phyloP scores from a whole-genome alignment of 805 yeast species.

The Monosporozyma solicola region DNA sequence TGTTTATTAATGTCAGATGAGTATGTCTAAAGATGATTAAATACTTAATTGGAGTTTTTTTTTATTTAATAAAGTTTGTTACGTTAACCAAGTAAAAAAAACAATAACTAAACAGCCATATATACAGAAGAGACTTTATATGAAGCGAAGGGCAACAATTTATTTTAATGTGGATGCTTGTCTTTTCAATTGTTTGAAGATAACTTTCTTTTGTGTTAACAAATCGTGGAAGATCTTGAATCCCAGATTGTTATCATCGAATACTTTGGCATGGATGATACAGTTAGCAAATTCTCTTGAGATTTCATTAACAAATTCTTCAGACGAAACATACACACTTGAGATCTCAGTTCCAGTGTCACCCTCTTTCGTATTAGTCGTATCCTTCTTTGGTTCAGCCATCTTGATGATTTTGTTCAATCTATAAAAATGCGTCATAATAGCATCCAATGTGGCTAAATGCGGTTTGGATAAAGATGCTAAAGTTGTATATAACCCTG shows the following conservation, averaged over 20 bases:
- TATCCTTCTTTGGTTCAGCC: slow-evolving; percentile 25
- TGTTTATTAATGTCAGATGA: neutral
- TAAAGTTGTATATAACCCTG: slow-evolving; percentile 57
- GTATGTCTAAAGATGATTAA: neutral
- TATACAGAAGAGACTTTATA: neutral
- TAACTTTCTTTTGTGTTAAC: slow-evolving; percentile 45
- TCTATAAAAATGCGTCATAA: slow-evolving; percentile 67
- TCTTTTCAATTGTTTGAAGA: slow-evolving; percentile 55
- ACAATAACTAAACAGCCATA: neutral
- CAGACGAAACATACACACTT: slow-evolving; percentile 19
- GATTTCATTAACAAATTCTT: slow-evolving; percentile 37
- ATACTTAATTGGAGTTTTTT: neutral
- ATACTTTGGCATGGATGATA: slow-evolving; percentile 37
- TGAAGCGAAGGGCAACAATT: too few relatives aligned
- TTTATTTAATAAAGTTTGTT: neutral
- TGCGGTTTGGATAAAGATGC: slow-evolving; percentile 60
- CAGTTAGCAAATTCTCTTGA: slow-evolving; percentile 61
- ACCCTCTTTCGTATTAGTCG: neutral
- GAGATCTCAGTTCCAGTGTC: neutral
- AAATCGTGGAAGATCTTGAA: slow-evolving; percentile 53
- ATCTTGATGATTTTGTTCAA: slow-evolving; percentile 45
- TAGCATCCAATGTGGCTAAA: slow-evolving; percentile 70
- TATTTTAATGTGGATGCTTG: slow-evolving; percentile 6
- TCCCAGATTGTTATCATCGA: slow-evolving; percentile 52
- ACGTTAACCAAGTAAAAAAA: neutral